Evolutionary conservation across 2,329 filamentous ascomycete genomes (phyloP).

Genomic region (Parastagonospora nodorum): DNA sequence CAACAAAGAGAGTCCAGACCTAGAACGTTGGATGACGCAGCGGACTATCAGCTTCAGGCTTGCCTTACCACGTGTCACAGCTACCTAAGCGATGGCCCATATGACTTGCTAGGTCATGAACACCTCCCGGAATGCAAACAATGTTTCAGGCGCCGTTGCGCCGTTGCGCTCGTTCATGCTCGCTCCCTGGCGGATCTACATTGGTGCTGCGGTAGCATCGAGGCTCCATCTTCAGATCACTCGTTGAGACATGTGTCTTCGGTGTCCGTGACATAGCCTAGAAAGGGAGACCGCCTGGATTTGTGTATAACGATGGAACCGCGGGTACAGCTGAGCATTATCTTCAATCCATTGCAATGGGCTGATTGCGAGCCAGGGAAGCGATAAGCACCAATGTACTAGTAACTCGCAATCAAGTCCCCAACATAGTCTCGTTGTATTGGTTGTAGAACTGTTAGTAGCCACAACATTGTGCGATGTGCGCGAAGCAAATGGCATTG

Average conservation of each 20-base stretch:
- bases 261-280: not conserved
- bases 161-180: slow-evolving; percentile 12
- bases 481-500: not conserved
- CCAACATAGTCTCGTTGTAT: no score
- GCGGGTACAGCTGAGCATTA: no score
- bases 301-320: no score
- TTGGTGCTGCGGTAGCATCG: not conserved
- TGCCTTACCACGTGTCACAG: slow-evolving; percentile 43
- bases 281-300: no score
- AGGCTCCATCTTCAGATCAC: not conserved
- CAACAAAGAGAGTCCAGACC: slow-evolving; percentile 4
- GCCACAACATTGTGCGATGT: not conserved
- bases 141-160: slow-evolving; percentile 26
- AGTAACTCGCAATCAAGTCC: no score
- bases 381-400: no score
- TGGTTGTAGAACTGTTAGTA: not conserved
- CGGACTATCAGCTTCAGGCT: slow-evolving; percentile 21
- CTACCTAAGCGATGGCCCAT: slow-evolving; percentile 24
- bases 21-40: slow-evolving; percentile 7
- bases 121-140: slow-evolving; percentile 38
- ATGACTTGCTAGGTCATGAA: slow-evolving; percentile 35
- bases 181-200: slow-evolving; percentile 8
- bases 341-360: no score
- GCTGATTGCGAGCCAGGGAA: no score
- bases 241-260: not conserved